These are phyloP conservation scores for Patellifolia procumbens DNA, from an alignment of 179 eudicot species.

Conservation along the genomic window DNA sequence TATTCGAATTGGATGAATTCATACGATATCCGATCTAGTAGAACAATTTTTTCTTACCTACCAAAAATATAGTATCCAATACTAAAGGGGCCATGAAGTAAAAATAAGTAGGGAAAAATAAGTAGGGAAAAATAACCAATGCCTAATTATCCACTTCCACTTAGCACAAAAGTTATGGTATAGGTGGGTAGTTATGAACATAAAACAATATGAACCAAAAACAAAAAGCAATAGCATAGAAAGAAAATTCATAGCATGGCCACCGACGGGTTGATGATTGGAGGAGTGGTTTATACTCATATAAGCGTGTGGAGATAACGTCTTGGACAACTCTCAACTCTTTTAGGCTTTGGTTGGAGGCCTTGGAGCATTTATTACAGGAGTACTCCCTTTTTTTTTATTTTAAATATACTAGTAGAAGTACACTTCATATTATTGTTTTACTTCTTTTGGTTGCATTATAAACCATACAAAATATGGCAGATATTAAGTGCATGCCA, in stretches of 20 bases:
- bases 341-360: too few relatives aligned
- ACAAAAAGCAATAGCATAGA: background rate
- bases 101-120: too few relatives aligned
- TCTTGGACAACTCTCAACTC: constrained; percentile 1
- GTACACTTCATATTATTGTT: too few relatives aligned
- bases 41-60: too few relatives aligned
- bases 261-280: constrained; percentile 26
- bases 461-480: background rate
- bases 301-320: constrained; percentile 22
- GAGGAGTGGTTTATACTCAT: constrained; percentile 6
- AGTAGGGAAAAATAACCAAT: too few relatives aligned
- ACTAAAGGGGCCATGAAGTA: too few relatives aligned
- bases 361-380: too few relatives aligned
- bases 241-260: background rate
- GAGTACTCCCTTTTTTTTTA: too few relatives aligned
- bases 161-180: background rate
- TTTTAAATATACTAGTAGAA: too few relatives aligned
- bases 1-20: too few relatives aligned
- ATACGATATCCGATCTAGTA: too few relatives aligned
- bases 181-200: constrained; percentile 14
- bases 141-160: background rate
- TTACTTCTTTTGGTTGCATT: background rate
- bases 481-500: constrained; percentile 11
- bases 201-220: constrained; percentile 2
- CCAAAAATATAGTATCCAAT: too few relatives aligned